Evolutionary conservation across 495 filamentous ascomycete genomes (phyloP).

Genomic region (Daldinia loculata): DNA sequence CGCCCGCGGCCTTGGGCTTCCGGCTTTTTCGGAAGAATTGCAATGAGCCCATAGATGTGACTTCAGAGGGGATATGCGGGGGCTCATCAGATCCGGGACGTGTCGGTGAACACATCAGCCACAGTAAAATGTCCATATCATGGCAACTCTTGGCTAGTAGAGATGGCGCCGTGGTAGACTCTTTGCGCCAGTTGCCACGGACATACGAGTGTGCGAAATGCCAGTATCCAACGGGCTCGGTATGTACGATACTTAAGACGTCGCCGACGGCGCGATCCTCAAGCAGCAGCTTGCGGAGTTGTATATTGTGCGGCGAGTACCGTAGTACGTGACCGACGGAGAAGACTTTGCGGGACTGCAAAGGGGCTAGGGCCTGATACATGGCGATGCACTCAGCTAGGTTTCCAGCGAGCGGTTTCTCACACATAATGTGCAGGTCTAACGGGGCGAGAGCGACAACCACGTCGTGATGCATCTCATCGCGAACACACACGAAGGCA

Average conservation of each 20-base stretch:
- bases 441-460: constrained; percentile 73
- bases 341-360: constrained; percentile 65
- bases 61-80: constrained; percentile 75
- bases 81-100: constrained; percentile 44
- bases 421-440: constrained; percentile 85
- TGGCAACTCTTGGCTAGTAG: constrained; percentile 95
- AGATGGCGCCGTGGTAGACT: constrained; percentile 73
- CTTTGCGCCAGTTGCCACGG: constrained; percentile 91
- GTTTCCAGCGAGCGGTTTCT: constrained; percentile 88
- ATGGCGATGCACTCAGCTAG: constrained; percentile 79
- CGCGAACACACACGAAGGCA: constrained; percentile 85
- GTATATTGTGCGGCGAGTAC: constrained; percentile 90
- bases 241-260: constrained; percentile 84
- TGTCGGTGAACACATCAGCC: constrained; percentile 79
- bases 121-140: constrained; percentile 90
- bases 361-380: constrained; percentile 62
- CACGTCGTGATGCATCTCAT: constrained; percentile 87
- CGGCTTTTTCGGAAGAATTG: constrained; percentile 75
- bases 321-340: constrained; percentile 84
- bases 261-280: constrained; percentile 83
- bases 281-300: constrained; percentile 79
- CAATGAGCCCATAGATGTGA: constrained; percentile 76
- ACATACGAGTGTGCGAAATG: constrained; percentile 96
- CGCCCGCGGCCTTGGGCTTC: constrained; percentile 77
- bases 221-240: constrained; percentile 95